These are phyloP conservation scores for Malus hybrid DNA, from an alignment of 331 rosid genomes.

Conservation along the genomic window DNA sequence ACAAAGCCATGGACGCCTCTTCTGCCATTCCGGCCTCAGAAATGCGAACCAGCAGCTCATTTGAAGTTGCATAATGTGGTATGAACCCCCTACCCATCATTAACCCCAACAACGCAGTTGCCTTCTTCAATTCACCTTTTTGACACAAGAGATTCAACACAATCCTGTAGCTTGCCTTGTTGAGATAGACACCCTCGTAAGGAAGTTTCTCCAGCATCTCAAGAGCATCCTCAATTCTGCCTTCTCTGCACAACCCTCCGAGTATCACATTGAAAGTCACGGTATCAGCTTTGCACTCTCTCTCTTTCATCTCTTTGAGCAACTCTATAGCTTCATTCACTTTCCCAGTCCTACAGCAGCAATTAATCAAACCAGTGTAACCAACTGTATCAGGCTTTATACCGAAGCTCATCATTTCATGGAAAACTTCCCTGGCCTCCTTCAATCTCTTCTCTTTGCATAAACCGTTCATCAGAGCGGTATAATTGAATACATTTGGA, in stretches of 20 bases:
- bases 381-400: constrained; percentile 60
- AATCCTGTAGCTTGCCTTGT: constrained; percentile 78
- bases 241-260: constrained; percentile 75
- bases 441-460: constrained; percentile 45
- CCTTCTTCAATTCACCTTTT: constrained; percentile 53
- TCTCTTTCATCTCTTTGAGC: constrained; percentile 68
- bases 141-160: constrained; percentile 59
- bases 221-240: constrained; percentile 56
- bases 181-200: constrained; percentile 61
- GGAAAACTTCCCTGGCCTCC: constrained; percentile 51
- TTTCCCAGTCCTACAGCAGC: constrained; percentile 49
- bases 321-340: constrained; percentile 54
- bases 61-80: constrained; percentile 83
- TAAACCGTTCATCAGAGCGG: constrained; percentile 60
- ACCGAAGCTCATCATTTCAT: constrained; percentile 52
- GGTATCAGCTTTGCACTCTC: constrained; percentile 45
- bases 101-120: constrained; percentile 39
- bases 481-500: constrained; percentile 65
- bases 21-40: constrained; percentile 61
- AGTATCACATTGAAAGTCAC: constrained; percentile 70
- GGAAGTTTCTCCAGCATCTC: constrained; percentile 69
- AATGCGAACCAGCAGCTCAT: constrained; percentile 59
- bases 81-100: constrained; percentile 68
- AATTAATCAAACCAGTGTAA: constrained; percentile 63
- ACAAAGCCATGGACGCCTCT: constrained; percentile 45